Base-by-base conservation (phyloP, 345 rosid species). In the Litchi chinensis region DNA sequence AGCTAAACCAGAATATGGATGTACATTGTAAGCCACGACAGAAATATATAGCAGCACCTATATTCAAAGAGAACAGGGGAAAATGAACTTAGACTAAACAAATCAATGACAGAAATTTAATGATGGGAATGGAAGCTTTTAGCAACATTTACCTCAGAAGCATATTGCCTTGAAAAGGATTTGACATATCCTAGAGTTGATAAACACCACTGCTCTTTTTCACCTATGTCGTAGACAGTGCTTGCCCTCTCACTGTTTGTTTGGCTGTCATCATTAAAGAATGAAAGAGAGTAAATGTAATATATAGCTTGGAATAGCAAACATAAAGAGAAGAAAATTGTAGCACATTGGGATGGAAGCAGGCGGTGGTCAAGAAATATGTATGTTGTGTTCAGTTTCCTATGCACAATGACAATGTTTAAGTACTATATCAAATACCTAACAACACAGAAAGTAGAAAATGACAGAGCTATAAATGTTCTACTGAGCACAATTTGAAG, bases 191-290 rank as follows among this genome's bases (percentile, higher is more conserved):
- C 98, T 44, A 96, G 90, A 73, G 99, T 93, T 22, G 98, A 84
- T 73, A 94, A 81, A 82, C 98, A 96, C 99, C 98, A 94, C 73
- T 96, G 98, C 82, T 90, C 94, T 68, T 84, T 91, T 83, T 96
- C 98, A 57, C 98, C 91, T 26, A 94, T 77, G 62, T 76, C 89
- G 39, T 91, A 91, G 37, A 46, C 15, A 67, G 62, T 73, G 46
- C 75, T 78, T 1, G 80, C 63, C 59, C 64, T 82, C 54, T 78
- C 89, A 63, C 91, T 91, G 65, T 93, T 91, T 16, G 83, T 73
- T 52, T 81, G 87, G 74, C 97, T 91, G 88, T 81, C 70, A 70
- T 43, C 46, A 52, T 70, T 78, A 43, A 44, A 60, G 15, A 65
- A 68, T 44, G 70, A 24, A 70, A 66, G 8, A 11, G 26, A 75